phyloP scores from a whole-genome alignment of 2,329 filamentous ascomycete genomes.

The Colletotrichum paranaense region DNA sequence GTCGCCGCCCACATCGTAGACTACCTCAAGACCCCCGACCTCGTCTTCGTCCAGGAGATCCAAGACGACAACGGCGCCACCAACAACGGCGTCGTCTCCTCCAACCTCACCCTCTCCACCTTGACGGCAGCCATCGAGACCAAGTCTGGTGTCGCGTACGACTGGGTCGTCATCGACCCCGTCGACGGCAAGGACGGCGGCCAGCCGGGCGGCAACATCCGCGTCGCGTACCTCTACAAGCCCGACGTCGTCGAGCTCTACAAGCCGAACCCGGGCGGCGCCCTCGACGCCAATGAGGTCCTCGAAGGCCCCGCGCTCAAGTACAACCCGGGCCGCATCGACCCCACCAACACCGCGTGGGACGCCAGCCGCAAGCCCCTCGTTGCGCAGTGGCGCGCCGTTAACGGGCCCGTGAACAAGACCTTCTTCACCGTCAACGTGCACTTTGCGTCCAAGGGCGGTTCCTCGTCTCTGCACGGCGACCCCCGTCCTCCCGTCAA shows the following conservation, averaged over 20 bases:
- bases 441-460: constrained; percentile 75
- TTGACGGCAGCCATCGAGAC: constrained; percentile 64
- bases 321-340: constrained; percentile 77
- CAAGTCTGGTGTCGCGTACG: constrained; percentile 63
- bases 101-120: constrained; percentile 68
- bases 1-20: constrained; percentile 74
- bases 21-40: constrained; percentile 71
- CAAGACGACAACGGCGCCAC: constrained; percentile 74
- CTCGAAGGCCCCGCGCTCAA: constrained; percentile 68
- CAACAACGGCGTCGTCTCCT: constrained; percentile 67
- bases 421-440: constrained; percentile 79
- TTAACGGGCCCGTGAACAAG: constrained; percentile 60
- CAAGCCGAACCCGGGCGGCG: constrained; percentile 66
- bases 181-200: constrained; percentile 73
- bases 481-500: constrained; percentile 76
- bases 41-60: constrained; percentile 77
- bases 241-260: constrained; percentile 68
- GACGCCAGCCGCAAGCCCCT: constrained; percentile 73
- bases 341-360: constrained; percentile 71
- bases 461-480: constrained; percentile 72
- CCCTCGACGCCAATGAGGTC: constrained; percentile 67
- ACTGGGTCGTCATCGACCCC: constrained; percentile 69
- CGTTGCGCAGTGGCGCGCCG: constrained; percentile 72
- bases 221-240: constrained; percentile 76
- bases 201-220: constrained; percentile 77